phyloP scores from a whole-genome alignment of 768 basidiomycete species.

The Calocybe indica region DNA sequence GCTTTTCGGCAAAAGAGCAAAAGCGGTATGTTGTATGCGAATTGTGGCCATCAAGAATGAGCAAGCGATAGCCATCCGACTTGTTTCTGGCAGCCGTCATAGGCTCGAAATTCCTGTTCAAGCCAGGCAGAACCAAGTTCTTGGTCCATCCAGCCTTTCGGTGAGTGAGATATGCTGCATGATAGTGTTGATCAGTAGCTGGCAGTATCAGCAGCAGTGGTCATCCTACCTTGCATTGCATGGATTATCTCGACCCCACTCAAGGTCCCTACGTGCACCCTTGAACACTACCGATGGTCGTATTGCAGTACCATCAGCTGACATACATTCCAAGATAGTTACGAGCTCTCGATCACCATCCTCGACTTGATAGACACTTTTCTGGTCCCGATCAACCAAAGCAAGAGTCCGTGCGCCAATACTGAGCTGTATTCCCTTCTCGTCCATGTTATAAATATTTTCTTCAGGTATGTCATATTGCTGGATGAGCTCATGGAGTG shows the following conservation, averaged over 20 bases:
- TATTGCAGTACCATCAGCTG: slow-evolving; percentile 32
- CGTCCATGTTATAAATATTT: slow-evolving; percentile 23
- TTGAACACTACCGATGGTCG: slow-evolving; percentile 33
- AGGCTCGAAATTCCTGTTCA: slow-evolving; percentile 28
- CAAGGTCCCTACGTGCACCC: slow-evolving; percentile 16
- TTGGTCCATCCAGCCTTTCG: slow-evolving; percentile 35
- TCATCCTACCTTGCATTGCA: slow-evolving; percentile 22
- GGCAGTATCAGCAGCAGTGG: not conserved
- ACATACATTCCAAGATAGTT: slow-evolving; percentile 39
- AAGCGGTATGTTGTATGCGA: slow-evolving; percentile 27
- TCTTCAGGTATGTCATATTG: slow-evolving; percentile 13
- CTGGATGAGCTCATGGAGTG: slow-evolving; percentile 6
- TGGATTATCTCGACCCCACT: slow-evolving; percentile 19
- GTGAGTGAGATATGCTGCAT: slow-evolving; percentile 25
- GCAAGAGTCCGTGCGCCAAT: slow-evolving; percentile 11
- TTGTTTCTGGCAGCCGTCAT: slow-evolving; percentile 10
- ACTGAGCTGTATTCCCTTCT: slow-evolving; percentile 24
- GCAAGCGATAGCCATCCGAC: slow-evolving; percentile 15
- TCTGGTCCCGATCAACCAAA: slow-evolving; percentile 13
- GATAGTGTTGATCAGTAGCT: not conserved
- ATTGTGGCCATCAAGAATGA: slow-evolving; percentile 35
- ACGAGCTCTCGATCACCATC: slow-evolving; percentile 34
- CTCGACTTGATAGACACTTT: slow-evolving; percentile 12
- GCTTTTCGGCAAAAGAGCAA: slow-evolving; percentile 15
- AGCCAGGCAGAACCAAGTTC: no score